phyloP scores from a whole-genome alignment of 441 rosid genomes.

The Melastoma candidum region DNA sequence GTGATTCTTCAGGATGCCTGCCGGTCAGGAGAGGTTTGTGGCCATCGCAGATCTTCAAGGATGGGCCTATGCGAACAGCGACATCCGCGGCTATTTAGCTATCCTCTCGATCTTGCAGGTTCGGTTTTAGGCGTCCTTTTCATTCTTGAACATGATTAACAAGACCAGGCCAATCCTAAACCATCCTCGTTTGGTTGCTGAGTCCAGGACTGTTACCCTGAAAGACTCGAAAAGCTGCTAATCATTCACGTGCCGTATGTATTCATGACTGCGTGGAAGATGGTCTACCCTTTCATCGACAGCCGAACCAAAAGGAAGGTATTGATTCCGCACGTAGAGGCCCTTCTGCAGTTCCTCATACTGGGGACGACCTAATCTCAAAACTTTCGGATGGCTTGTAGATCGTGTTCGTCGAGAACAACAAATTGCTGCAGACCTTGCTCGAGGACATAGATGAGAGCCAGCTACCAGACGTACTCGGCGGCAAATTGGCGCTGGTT shows the following conservation, averaged over 20 bases:
- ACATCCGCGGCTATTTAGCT: constrained; percentile 64
- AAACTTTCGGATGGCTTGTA: constrained; percentile 15
- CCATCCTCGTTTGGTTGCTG: background rate
- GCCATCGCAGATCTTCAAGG: constrained; percentile 67
- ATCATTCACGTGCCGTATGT: constrained; percentile 64
- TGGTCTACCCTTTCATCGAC: constrained; percentile 72
- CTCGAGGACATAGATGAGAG: constrained; percentile 60
- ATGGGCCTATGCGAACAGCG: constrained; percentile 79
- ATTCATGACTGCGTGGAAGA: constrained; percentile 91
- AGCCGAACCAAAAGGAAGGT: constrained; percentile 79
- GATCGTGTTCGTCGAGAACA: constrained; percentile 73
- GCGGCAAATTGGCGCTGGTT: constrained; percentile 54
- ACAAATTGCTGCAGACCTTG: constrained; percentile 44
- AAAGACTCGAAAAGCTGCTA: constrained; percentile 66
- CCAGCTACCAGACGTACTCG: constrained; percentile 65
- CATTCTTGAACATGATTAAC: too few relatives aligned
- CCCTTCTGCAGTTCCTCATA: too few relatives aligned
- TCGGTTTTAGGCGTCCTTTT: background rate
- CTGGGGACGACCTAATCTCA: too few relatives aligned
- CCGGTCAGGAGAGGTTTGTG: constrained; percentile 67
- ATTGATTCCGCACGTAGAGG: background rate
- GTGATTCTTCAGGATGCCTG: constrained; percentile 49
- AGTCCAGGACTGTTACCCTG: constrained; percentile 78
- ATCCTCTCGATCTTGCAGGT: constrained; percentile 77
- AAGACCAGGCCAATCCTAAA: too few relatives aligned